Percentiles rank a stretch among this genome's conserved stretches.
phyloP scores from a whole-genome alignment of 2,329 filamentous ascomycete species.

The Orbilia oligospora region DNA sequence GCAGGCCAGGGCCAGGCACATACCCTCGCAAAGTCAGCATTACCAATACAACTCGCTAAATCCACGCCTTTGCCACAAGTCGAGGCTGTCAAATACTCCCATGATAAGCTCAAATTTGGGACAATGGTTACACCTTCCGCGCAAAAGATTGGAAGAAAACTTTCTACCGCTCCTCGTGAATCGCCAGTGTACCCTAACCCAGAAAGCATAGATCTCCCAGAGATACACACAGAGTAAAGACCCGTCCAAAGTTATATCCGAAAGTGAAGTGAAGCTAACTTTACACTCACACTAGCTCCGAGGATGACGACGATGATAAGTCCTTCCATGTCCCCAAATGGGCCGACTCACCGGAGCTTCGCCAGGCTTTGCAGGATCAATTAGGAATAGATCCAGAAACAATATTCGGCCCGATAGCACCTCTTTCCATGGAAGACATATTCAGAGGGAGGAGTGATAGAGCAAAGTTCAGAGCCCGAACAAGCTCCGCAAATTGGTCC shows the following conservation, averaged over 20 bases:
- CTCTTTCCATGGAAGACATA: slow-evolving; percentile 95
- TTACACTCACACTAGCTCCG: slow-evolving; percentile 70
- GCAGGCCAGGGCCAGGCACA: slow-evolving; percentile 17
- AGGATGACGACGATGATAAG: slow-evolving; percentile 71
- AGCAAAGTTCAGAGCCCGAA: slow-evolving; percentile 84
- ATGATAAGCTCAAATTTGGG: slow-evolving; percentile 64
- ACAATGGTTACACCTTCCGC: slow-evolving; percentile 57
- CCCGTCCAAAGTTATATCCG: neutral
- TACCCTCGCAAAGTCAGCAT: slow-evolving; percentile 31
- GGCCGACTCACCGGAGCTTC: slow-evolving; percentile 89
- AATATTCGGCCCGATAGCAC: slow-evolving; percentile 89
- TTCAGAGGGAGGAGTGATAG: slow-evolving; percentile 85
- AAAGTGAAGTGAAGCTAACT: slow-evolving; percentile 8
- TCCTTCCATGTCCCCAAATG: slow-evolving; percentile 80
- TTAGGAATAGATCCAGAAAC: slow-evolving; percentile 86
- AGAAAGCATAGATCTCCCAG: slow-evolving; percentile 90
- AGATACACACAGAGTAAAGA: slow-evolving; percentile 84
- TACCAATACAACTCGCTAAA: slow-evolving; percentile 61
- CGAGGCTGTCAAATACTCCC: slow-evolving; percentile 64
- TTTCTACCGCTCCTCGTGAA: slow-evolving; percentile 61
- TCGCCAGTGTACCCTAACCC: slow-evolving; percentile 88
- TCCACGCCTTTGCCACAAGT: slow-evolving; percentile 62
- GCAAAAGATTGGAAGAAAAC: slow-evolving; percentile 57
- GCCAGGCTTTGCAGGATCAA: slow-evolving; percentile 81
- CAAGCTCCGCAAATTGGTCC: slow-evolving; percentile 95